A percentile compares a stretch with the other conserved stretches of the same genome.
Conservation (phyloP, 1,284 basidiomycete genomes). For the Somion occarium region DNA sequence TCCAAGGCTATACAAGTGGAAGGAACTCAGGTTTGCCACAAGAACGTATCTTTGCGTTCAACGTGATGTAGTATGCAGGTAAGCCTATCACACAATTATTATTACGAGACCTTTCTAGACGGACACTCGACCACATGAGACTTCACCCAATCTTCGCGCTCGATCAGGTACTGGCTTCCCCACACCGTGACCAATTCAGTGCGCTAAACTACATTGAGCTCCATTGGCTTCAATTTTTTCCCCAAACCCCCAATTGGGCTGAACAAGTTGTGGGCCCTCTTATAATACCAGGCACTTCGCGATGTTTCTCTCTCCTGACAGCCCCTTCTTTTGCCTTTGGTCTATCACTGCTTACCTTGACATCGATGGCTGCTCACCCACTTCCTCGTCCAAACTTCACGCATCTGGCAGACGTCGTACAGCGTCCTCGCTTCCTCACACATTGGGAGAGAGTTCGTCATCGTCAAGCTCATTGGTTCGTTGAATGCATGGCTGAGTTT, state of each 20-base stretch:
- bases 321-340: too few relatives aligned
- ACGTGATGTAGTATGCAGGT: too few relatives aligned
- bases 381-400: constrained; percentile 5
- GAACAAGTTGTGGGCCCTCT: too few relatives aligned
- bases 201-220: neutral
- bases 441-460: constrained; percentile 53
- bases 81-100: too few relatives aligned
- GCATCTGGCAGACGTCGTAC: constrained; percentile 18
- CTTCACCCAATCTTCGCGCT: neutral
- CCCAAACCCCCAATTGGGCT: too few relatives aligned
- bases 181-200: neutral
- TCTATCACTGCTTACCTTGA: neutral
- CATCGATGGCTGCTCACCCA: constrained; percentile 3
- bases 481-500: constrained; percentile 57
- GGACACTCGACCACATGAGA: too few relatives aligned
- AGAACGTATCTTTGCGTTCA: too few relatives aligned
- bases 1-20: too few relatives aligned
- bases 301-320: neutral
- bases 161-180: neutral
- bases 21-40: too few relatives aligned
- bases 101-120: too few relatives aligned
- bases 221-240: too few relatives aligned
- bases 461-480: constrained; percentile 43
- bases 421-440: constrained; percentile 34
- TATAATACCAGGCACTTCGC: too few relatives aligned